Evolutionary conservation across 495 filamentous ascomycete species (phyloP), one percentile per base, ranked within the genome.

Genomic region (Ascodesmis nigricans): DNA sequence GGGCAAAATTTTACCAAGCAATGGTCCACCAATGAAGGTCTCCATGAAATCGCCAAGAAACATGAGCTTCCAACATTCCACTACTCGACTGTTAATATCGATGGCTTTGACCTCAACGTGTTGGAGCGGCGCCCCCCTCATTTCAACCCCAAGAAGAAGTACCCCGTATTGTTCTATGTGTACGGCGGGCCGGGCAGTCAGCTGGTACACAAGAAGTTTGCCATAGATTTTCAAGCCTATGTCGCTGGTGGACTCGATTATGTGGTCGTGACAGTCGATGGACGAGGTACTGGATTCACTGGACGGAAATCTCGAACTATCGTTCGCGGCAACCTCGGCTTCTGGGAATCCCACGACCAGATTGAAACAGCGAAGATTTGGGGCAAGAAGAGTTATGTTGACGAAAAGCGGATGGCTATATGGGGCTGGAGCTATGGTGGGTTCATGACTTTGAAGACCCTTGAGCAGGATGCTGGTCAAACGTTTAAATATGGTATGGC

Each of bases 391-490:
- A 50, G 62, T 18, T 95, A 95, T 53, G 74, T 91, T 3, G 90
- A 95, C 54, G 63, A 65, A 39, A 58, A 66, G 6, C 64, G 73
- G 21, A 69, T 97, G 38, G 84, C 82, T 1, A 91, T 97, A 47
- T 97, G 87, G 87, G 87, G 87, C 22, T 97, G 87, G 87, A 87
- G 77, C 41, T 97, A 83, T 49, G 87, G 87, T 21, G 87, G 87
- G 11, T 97, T 91, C 61, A 83, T 80, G 70, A 80, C 87, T n/a
- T 60, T 97, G 35, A 97, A 97, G 59, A 82, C 79, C 3, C 65
- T 97, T 1, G 87, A 97, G 57, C 64, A 70, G 41, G 87, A 97
- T 54, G 87, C 64, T 1, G 87, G 87, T 4, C 47, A 67, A 44
- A 95, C 83, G 0, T 97, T 95, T 58, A 69, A 67, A 21, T 97